Base-by-base conservation (phyloP, 129 eudicot species). In the Escallonia rubra region DNA sequence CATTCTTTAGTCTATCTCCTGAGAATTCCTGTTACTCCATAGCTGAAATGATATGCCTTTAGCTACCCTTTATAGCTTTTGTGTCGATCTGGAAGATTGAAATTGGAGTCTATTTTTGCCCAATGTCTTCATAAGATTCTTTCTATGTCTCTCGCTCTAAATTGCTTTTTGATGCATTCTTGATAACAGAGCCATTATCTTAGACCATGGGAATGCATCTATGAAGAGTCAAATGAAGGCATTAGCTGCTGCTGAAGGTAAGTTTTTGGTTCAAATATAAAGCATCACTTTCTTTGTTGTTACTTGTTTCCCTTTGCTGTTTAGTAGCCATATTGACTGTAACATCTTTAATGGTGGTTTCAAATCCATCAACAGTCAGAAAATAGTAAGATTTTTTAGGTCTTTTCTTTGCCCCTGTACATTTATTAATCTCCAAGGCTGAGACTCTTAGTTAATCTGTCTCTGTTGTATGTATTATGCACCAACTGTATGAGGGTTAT, bases 181-280 rank as follows among this genome's bases (percentile, higher is more conserved):
- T 75, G 43, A 52, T 72, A 69, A 78, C 86, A 94, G 99, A 84
- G 88, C 99, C 61, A 83, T 87, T 72, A 61, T 85, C 63, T 72
- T 94, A 69, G 99, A 94, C 64, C 97, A 70, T 70, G 88, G 83
- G 61, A 92, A 88, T 69, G 85, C 95, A 66, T 73, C 90, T 44
- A 82, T 74, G 99, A 86, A 86, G 90, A 86, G 61, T 79, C 96
- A 86, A 74, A 63, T 75, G 80, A 87, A 86, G 88, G 95, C 88
- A 58, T 44, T 89, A 68, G 97, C 88, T 84, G 97, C 93, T 64
- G 88, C 87, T 57, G 96, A 94, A 74, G 87, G 99, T 94, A 83
- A 75, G 81, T 34, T 7, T 34, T 41, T 68, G 65, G 14, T 66
- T 64, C 51, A 65, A 10, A 69, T 58, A 43, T 12, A 42, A 59